Conservation (phyloP, 2,329 filamentous ascomycete genomes). For the Aspergillus sp. region DNA sequence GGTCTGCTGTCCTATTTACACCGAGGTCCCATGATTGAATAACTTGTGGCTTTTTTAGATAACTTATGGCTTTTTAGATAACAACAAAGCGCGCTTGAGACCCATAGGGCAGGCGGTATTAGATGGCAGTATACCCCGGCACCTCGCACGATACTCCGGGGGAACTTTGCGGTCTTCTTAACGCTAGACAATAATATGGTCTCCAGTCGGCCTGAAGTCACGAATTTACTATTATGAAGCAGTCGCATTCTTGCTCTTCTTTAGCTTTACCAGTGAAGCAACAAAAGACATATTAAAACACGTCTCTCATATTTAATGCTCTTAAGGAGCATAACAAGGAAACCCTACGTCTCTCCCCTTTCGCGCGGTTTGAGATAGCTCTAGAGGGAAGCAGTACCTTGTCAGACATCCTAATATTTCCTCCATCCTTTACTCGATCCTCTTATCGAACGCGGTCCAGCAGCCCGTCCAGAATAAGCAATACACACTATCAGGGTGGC, state of each 20-base stretch:
- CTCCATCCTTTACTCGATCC: no score
- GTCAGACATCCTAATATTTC: not conserved
- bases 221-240: not conserved
- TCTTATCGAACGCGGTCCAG: not conserved
- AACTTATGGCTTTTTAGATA: no score
- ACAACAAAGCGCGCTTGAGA: not conserved
- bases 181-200: not conserved
- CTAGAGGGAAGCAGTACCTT: constrained; percentile 6
- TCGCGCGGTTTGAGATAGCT: not conserved
- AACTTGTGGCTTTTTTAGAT: not conserved
- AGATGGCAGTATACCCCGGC: not conserved
- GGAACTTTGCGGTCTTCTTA: no score
- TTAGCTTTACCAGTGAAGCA: not conserved
- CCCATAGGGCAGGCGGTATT: not conserved
- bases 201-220: not conserved
- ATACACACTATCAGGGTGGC: constrained; percentile 7
- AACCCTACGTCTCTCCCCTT: not conserved
- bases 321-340: no score
- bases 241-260: not conserved
- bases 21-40: not conserved
- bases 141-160: not conserved
- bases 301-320: no score
- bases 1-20: not conserved
- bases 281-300: not conserved
- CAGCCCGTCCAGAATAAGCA: not conserved